Conservation (phyloP, 805 yeast species). For the Kodamaea nitidulidarum region DNA sequence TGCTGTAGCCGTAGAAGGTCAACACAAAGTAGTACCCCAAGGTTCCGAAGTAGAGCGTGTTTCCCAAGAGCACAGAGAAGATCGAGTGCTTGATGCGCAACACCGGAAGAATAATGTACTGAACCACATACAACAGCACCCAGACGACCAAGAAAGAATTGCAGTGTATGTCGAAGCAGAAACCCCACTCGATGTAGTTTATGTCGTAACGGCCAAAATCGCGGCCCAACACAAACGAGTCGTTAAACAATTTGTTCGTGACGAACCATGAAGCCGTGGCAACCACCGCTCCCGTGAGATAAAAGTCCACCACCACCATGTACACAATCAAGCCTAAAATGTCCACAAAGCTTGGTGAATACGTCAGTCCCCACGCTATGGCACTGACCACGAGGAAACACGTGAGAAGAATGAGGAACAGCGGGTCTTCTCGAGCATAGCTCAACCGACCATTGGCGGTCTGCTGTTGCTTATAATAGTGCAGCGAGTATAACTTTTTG, state of each 20-base stretch:
- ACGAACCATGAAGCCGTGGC: slow-evolving; percentile 73
- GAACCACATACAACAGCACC: slow-evolving; percentile 69
- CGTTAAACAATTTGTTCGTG: slow-evolving; percentile 60
- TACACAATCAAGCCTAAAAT: slow-evolving; percentile 65
- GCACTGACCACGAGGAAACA: slow-evolving; percentile 68
- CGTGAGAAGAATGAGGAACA: slow-evolving; percentile 73
- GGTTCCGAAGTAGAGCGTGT: slow-evolving; percentile 70
- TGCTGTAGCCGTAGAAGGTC: slow-evolving; percentile 80
- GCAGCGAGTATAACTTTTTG: slow-evolving; percentile 72
- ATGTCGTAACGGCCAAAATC: slow-evolving; percentile 20
- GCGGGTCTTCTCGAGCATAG: slow-evolving; percentile 92
- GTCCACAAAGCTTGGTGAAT: slow-evolving; percentile 58
- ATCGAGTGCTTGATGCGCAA: slow-evolving; percentile 58
- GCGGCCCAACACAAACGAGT: slow-evolving; percentile 19
- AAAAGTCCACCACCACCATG: slow-evolving; percentile 83
- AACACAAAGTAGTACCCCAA: slow-evolving; percentile 71
- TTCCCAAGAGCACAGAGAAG: slow-evolving; percentile 68
- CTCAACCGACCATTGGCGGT: slow-evolving; percentile 45
- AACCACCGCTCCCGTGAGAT: slow-evolving; percentile 61
- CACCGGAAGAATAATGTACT: slow-evolving; percentile 71
- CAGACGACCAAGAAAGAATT: slow-evolving; percentile 81
- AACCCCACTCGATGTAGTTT: slow-evolving; percentile 78
- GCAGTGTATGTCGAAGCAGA: slow-evolving; percentile 91
- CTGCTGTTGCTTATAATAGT: slow-evolving; percentile 73
- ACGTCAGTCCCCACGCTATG: slow-evolving; percentile 85